Evolutionary conservation across 176 grass and related monocot genomes (phyloP).

Genomic region (Ensete ventricosum): DNA sequence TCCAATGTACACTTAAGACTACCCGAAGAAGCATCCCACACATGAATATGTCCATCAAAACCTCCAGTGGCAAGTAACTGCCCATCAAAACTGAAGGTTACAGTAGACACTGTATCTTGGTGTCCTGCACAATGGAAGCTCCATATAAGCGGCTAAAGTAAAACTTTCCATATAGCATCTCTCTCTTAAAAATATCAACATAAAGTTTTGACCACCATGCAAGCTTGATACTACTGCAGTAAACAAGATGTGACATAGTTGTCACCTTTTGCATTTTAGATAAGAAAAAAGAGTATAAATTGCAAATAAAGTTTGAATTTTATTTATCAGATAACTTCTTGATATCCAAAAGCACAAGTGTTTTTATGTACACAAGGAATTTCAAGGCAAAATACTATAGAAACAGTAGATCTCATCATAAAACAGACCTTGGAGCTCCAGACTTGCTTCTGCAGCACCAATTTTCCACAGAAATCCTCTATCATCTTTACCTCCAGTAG

Average conservation of each 20-base stretch:
- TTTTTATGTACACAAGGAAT: neutral
- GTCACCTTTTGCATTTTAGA: no score
- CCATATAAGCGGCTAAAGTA: neutral
- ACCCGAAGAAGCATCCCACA: conserved; percentile 54
- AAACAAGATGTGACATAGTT: neutral
- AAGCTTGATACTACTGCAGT: neutral
- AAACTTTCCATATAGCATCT: neutral
- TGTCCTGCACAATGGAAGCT: conserved; percentile 40
- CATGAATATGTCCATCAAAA: conserved; percentile 68
- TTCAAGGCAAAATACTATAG: neutral
- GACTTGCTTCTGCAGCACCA: conserved; percentile 36
- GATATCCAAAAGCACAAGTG: neutral
- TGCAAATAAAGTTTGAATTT: neutral
- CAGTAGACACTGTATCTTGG: conserved; percentile 47
- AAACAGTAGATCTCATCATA: neutral
- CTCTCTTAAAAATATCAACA: neutral
- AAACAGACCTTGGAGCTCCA: conserved; percentile 58
- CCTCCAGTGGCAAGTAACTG: conserved; percentile 66
- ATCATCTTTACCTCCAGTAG: conserved; percentile 81
- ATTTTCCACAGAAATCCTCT: conserved; percentile 89
- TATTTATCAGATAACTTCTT: neutral
- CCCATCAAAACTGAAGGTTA: conserved; percentile 87
- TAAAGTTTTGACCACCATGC: neutral
- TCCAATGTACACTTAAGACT: conserved; percentile 58
- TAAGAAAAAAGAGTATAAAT: neutral